A percentile compares a stretch with the other conserved stretches of the same genome.
Evolutionary conservation across 2,329 filamentous ascomycete genomes (phyloP).

Genomic region (Colletotrichum sp.): DNA sequence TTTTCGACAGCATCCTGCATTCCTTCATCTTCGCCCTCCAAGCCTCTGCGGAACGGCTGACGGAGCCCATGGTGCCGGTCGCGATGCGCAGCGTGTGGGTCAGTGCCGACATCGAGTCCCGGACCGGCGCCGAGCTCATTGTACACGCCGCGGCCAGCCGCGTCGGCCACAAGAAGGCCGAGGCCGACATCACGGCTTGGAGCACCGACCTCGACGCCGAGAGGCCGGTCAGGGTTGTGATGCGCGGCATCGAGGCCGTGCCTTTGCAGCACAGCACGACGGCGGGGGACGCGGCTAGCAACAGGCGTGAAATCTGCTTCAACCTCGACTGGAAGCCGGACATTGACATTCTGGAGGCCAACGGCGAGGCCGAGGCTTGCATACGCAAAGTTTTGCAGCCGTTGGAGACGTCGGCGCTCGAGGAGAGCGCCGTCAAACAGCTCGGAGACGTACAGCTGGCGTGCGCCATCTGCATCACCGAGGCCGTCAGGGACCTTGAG

Average conservation of each 20-base stretch:
- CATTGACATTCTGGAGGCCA: not conserved
- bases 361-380: not conserved
- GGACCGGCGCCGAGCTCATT: not conserved
- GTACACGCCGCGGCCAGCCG: not conserved
- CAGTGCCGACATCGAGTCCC: not conserved
- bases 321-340: slow-evolving; percentile 1
- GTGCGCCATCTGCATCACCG: not conserved
- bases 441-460: not conserved
- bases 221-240: not conserved
- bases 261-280: not conserved
- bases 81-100: not conserved
- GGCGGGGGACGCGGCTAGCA: not conserved
- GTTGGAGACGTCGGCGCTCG: not conserved
- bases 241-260: not conserved
- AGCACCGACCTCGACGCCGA: not conserved
- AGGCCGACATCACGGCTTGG: slow-evolving; percentile 1
- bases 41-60: not conserved
- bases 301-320: not conserved
- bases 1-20: slow-evolving; percentile 28
- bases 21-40: not conserved
- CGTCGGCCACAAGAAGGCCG: not conserved
- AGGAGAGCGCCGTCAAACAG: not conserved
- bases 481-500: not conserved
- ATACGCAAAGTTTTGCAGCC: not conserved
- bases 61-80: not conserved